phyloP scores from a whole-genome alignment of 2,329 filamentous ascomycete genomes.

The Orbilia quercus region DNA sequence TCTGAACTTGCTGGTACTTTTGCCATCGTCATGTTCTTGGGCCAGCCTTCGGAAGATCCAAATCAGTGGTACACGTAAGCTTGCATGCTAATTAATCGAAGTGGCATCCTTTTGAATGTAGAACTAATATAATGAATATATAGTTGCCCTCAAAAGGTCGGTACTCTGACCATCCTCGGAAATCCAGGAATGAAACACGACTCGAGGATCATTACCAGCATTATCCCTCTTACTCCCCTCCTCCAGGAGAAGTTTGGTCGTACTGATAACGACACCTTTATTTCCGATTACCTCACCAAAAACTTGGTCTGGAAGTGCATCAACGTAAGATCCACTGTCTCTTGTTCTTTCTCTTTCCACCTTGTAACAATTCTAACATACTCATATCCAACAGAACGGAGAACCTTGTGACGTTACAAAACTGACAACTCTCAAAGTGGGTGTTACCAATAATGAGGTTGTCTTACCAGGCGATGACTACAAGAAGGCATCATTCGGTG shows the following conservation, averaged over 20 bases:
- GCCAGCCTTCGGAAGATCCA: constrained; percentile 6
- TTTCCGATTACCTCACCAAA: constrained; percentile 26
- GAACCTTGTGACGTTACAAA: constrained; percentile 4
- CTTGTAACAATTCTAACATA: background rate
- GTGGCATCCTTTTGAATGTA: background rate
- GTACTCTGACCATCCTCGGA: constrained; percentile 32
- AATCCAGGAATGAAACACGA: constrained; percentile 21
- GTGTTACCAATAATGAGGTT: constrained; percentile 30
- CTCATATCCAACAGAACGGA: background rate
- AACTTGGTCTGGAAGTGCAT: constrained; percentile 29
- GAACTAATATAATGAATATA: background rate
- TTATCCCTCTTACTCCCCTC: constrained; percentile 21
- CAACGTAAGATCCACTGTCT: constrained; percentile 30
- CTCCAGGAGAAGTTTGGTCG: constrained; percentile 8
- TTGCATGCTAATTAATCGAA: background rate
- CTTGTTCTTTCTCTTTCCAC: background rate
- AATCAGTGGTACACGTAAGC: constrained; percentile 17
- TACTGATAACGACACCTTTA: constrained; percentile 14
- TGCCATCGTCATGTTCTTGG: constrained; percentile 31
- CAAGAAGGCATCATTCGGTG: constrained; percentile 18
- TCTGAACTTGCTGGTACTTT: constrained; percentile 53
- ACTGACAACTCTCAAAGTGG: constrained; percentile 33
- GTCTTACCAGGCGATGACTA: constrained; percentile 2
- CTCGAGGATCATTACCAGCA: constrained; percentile 25
- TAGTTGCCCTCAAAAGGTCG: constrained; percentile 10